These are phyloP conservation scores for Metschnikowia chrysomelidarum DNA, from an alignment of 805 yeast species.

Conservation along the genomic window DNA sequence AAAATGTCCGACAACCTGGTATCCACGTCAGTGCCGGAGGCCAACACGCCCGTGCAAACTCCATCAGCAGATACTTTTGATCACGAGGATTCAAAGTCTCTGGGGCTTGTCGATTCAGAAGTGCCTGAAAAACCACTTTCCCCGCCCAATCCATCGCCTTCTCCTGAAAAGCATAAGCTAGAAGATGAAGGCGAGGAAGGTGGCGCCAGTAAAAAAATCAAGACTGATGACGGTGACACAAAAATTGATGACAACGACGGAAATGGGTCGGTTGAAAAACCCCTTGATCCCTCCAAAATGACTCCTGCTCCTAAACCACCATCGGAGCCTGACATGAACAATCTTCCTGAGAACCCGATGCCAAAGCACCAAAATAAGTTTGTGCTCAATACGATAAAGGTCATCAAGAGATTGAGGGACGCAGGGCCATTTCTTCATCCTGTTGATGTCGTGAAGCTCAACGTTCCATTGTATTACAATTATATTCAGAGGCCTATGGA, in stretches of 20 bases:
- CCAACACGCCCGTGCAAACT: constrained; percentile 40
- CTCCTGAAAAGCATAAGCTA: constrained; percentile 35
- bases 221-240: constrained; percentile 15
- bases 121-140: constrained; percentile 39
- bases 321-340: constrained; percentile 68
- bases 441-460: constrained; percentile 83
- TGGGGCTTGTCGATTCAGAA: constrained; percentile 14
- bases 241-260: neutral
- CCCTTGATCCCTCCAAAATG: constrained; percentile 8
- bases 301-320: constrained; percentile 76
- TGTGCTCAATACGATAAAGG: constrained; percentile 74
- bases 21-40: constrained; percentile 24
- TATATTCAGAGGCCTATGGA: constrained; percentile 90
- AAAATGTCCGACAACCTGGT: constrained; percentile 30
- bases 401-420: constrained; percentile 86
- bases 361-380: constrained; percentile 84
- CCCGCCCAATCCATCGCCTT: constrained; percentile 47
- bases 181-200: constrained; percentile 25
- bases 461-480: constrained; percentile 88
- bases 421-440: constrained; percentile 88
- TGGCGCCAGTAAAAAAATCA: constrained; percentile 19
- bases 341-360: constrained; percentile 63
- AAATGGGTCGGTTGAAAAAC: neutral
- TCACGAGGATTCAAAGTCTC: constrained; percentile 17
- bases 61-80: constrained; percentile 35